Percentiles rank a stretch among this genome's conserved stretches.
Conservation (phyloP, 805 yeast genomes). For the Blastobotrys americana region DNA sequence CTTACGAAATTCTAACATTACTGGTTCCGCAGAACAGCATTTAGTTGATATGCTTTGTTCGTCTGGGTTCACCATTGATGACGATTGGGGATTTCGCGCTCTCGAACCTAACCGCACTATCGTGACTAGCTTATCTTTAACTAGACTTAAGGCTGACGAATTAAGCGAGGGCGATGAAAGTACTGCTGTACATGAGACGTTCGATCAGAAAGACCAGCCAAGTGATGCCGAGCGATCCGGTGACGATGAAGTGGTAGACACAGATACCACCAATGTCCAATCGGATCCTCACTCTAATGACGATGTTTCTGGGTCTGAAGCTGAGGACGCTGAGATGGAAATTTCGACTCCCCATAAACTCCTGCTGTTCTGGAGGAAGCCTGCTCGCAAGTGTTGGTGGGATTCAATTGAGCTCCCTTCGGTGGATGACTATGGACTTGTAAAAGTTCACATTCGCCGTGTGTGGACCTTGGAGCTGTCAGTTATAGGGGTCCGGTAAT, state of each 20-base stretch:
- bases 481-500: constrained; percentile 60
- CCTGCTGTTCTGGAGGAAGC: constrained; percentile 90
- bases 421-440: constrained; percentile 29
- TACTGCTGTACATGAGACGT: too few species aligned
- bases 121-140: constrained; percentile 73
- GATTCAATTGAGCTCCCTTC: constrained; percentile 35
- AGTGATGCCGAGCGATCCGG: constrained; percentile 3
- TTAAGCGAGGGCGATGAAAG: constrained; percentile 1
- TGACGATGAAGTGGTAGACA: not conserved
- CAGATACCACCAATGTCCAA: constrained; percentile 1
- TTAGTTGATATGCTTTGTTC: constrained; percentile 89
- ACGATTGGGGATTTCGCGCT: constrained; percentile 84
- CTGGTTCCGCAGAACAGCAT: constrained; percentile 89
- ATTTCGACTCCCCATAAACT: constrained; percentile 47
- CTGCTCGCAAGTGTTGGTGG: constrained; percentile 99
- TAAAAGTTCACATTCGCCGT: constrained; percentile 78
- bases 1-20: constrained; percentile 35
- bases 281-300: not conserved
- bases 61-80: constrained; percentile 64
- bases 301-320: not conserved
- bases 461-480: constrained; percentile 96
- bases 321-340: constrained; percentile 6
- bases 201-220: too few species aligned
- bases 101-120: constrained; percentile 82
- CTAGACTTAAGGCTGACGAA: constrained; percentile 33